These are phyloP conservation scores for Cylindricascospora bacillispora DNA, from an alignment of 1,139 yeast species.

Conservation along the genomic window DNA sequence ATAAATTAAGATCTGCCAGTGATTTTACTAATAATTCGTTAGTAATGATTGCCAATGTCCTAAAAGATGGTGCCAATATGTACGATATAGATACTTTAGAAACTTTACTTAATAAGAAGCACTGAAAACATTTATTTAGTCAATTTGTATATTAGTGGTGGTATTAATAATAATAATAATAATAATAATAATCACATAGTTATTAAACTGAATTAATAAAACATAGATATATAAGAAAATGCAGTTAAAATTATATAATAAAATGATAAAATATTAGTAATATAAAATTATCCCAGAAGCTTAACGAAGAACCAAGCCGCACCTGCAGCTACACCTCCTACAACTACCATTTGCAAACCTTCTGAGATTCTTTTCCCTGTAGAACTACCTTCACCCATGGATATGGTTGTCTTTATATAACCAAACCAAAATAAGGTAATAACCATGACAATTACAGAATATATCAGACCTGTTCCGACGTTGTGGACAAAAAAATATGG, in stretches of 20 bases:
- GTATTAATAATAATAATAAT: too few species aligned
- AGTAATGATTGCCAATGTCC: conserved; percentile 47
- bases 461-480: conserved; percentile 64
- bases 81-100: conserved; percentile 50
- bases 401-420: conserved; percentile 65
- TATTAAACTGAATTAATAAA: too few species aligned
- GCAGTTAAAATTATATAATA: background rate
- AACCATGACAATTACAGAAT: conserved; percentile 71
- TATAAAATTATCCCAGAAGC: conserved; percentile 38
- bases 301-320: conserved; percentile 92
- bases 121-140: too few species aligned
- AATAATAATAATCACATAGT: too few species aligned
- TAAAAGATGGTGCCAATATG: conserved; percentile 54
- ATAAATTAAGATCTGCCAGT: conserved; percentile 48
- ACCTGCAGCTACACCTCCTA: conserved; percentile 93
- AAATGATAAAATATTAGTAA: too few species aligned
- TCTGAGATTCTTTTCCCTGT: conserved; percentile 49
- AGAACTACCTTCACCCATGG: conserved; percentile 71
- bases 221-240: too few species aligned
- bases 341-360: conserved; percentile 83
- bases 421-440: conserved; percentile 83
- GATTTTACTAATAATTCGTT: conserved; percentile 51
- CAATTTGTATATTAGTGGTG: too few species aligned
- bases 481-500: conserved; percentile 66
- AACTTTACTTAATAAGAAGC: conserved; percentile 13